Conservation (phyloP, 2,329 filamentous ascomycete genomes). For the Colletotrichum ledebouriae region DNA sequence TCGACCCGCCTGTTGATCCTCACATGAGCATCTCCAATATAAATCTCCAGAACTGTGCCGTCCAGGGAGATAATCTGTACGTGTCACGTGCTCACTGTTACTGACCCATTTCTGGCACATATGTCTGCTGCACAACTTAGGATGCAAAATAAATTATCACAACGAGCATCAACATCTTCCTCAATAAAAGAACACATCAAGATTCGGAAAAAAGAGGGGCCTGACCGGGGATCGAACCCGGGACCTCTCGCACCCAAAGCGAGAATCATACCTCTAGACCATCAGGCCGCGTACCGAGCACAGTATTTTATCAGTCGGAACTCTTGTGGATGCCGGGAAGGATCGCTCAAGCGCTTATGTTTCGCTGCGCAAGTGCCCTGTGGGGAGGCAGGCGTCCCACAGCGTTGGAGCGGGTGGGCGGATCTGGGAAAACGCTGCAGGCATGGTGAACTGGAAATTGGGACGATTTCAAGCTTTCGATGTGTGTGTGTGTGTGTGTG, state of each 20-base stretch:
- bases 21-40: slow-evolving; percentile 21
- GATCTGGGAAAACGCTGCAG: neutral
- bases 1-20: slow-evolving; percentile 41
- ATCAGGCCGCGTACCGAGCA: slow-evolving; percentile 43
- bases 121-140: neutral
- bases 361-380: no score
- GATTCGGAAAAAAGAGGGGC: slow-evolving; percentile 43
- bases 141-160: neutral
- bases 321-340: neutral
- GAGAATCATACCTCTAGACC: slow-evolving; percentile 54
- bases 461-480: neutral
- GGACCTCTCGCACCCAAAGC: slow-evolving; percentile 54
- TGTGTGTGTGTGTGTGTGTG: no score
- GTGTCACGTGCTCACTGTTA: slow-evolving; percentile 1
- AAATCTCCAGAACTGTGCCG: slow-evolving; percentile 19
- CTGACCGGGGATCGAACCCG: slow-evolving; percentile 52
- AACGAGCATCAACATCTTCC: neutral
- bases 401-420: slow-evolving; percentile 11
- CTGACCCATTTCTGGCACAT: neutral
- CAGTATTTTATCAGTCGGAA: neutral
- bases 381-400: neutral
- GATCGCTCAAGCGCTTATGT: slow-evolving; percentile 5
- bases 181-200: rapidly evolving
- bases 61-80: slow-evolving; percentile 21
- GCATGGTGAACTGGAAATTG: neutral